Evolutionary conservation across 1,284 basidiomycete species (phyloP).

Genomic region (Ceratobasidium sp.): DNA sequence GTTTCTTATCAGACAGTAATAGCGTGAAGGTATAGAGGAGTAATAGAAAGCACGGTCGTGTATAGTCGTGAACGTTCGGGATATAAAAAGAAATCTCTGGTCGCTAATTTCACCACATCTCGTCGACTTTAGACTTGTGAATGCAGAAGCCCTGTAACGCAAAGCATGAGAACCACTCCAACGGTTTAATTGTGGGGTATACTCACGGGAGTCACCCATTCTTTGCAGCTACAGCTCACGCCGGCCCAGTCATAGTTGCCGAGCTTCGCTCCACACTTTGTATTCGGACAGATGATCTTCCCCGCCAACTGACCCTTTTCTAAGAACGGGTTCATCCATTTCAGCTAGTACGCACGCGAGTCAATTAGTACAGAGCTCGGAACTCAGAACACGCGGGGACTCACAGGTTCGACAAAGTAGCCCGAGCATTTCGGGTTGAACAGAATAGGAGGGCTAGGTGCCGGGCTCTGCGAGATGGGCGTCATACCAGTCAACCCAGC

Average conservation of each 20-base stretch:
- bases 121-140: slow-evolving; percentile 89
- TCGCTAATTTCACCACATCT: slow-evolving; percentile 60
- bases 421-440: slow-evolving; percentile 86
- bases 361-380: background rate
- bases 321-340: slow-evolving; percentile 92
- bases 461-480: slow-evolving; percentile 39
- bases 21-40: background rate
- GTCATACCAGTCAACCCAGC: slow-evolving; percentile 36
- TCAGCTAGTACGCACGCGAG: slow-evolving; percentile 70
- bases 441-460: slow-evolving; percentile 71
- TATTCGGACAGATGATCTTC: slow-evolving; percentile 91
- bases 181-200: too few relatives aligned
- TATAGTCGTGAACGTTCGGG: background rate
- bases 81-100: background rate
- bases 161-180: background rate
- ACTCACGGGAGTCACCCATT: slow-evolving; percentile 89
- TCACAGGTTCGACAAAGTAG: slow-evolving; percentile 94
- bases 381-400: slow-evolving; percentile 50
- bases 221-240: slow-evolving; percentile 88
- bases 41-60: background rate
- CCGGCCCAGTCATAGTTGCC: slow-evolving; percentile 99
- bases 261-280: slow-evolving; percentile 88
- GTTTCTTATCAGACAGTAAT: background rate
- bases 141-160: slow-evolving; percentile 84
- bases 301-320: slow-evolving; percentile 80